phyloP scores from a whole-genome alignment of 2,329 filamentous ascomycete species.

The Thielaviopsis euricoi region DNA sequence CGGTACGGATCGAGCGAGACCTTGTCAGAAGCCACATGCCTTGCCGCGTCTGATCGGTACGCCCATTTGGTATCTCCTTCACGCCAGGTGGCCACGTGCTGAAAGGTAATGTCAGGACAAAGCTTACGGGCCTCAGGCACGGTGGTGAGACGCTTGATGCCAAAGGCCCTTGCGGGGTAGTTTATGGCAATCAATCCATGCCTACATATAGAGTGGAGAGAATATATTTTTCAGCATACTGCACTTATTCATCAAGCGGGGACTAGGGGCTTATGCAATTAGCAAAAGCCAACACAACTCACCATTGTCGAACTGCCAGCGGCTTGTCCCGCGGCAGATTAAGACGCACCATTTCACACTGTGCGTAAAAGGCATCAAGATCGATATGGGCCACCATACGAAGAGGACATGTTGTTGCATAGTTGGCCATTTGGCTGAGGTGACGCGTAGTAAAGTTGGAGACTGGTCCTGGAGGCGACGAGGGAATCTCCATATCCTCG shows the following conservation, averaged over 20 bases:
- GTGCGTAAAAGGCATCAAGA: conserved; percentile 92
- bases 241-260: not conserved
- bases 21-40: conserved; percentile 74
- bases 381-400: conserved; percentile 84
- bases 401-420: conserved; percentile 56
- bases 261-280: not conserved
- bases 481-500: not conserved
- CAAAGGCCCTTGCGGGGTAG: conserved; percentile 71
- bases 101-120: conserved; percentile 68
- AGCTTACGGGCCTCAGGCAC: conserved; percentile 69
- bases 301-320: conserved; percentile 88
- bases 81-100: conserved; percentile 90
- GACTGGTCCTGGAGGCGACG: conserved; percentile 16
- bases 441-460: conserved; percentile 80
- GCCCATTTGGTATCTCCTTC: conserved; percentile 86
- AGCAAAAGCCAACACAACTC: conserved; percentile 14
- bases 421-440: conserved; percentile 57
- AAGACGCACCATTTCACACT: conserved; percentile 86
- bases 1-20: conserved; percentile 89
- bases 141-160: conserved; percentile 64
- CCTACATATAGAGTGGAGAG: conserved; percentile 27
- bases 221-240: not conserved
- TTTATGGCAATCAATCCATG: conserved; percentile 92
- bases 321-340: conserved; percentile 58
- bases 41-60: conserved; percentile 67